Evolutionary conservation across 129 eudicot species (phyloP).

Genomic region (Solidago caesia): DNA sequence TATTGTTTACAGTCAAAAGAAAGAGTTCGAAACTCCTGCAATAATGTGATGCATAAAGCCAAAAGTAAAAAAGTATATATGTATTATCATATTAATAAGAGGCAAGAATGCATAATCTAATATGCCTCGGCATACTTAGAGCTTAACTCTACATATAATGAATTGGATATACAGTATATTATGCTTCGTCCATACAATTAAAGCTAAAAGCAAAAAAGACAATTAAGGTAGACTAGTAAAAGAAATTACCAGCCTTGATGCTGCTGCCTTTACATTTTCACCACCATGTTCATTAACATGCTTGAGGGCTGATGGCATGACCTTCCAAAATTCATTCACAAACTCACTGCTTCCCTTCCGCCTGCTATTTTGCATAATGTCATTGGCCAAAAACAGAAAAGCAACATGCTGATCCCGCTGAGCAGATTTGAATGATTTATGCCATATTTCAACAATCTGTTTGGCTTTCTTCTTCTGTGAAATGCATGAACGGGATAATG

Average conservation of each 20-base stretch:
- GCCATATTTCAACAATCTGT: constrained; percentile 93
- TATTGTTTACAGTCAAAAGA: no score
- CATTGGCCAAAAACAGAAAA: constrained; percentile 80
- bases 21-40: neutral
- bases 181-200: constrained; percentile 17
- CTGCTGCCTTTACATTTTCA: constrained; percentile 73
- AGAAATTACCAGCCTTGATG: constrained; percentile 67
- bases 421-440: constrained; percentile 69
- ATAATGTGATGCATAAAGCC: neutral
- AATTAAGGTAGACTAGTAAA: constrained; percentile 10
- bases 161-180: constrained; percentile 3
- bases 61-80: neutral
- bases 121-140: constrained; percentile 4
- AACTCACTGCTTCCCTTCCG: constrained; percentile 79
- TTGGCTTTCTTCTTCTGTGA: constrained; percentile 78
- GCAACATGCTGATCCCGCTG: constrained; percentile 66
- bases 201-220: constrained; percentile 18
- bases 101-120: neutral
- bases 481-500: constrained; percentile 68
- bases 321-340: constrained; percentile 96
- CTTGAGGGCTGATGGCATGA: constrained; percentile 83
- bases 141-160: neutral
- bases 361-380: constrained; percentile 93
- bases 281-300: constrained; percentile 64
- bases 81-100: neutral